phyloP scores from a whole-genome alignment of 169 alveolate genomes.

The Plasmodium cynomolgi region DNA sequence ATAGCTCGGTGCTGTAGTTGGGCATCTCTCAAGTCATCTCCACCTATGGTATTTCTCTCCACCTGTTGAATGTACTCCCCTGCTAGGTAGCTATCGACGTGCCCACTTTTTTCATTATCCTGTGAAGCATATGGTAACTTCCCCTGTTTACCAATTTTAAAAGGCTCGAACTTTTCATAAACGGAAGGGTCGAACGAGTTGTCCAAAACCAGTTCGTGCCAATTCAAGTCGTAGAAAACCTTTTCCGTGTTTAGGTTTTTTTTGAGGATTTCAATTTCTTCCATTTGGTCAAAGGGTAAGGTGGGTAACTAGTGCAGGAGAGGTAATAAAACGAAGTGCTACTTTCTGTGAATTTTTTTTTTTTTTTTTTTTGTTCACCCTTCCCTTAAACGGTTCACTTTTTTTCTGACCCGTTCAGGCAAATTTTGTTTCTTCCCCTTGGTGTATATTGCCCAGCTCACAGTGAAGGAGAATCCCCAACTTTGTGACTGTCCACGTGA shows the following conservation, averaged over 20 bases:
- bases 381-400: neutral
- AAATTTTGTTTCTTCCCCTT: neutral
- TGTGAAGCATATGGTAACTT: neutral
- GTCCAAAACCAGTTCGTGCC: conserved; percentile 39
- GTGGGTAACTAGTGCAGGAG: neutral
- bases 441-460: neutral
- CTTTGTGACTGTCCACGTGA: neutral
- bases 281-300: neutral
- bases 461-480: neutral
- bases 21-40: neutral
- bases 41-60: neutral
- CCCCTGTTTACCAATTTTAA: conserved; percentile 2
- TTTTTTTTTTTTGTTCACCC: neutral
- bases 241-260: conserved; percentile 40
- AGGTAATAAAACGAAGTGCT: neutral
- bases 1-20: neutral
- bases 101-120: neutral
- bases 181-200: conserved; percentile 15
- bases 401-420: neutral
- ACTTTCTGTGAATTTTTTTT: neutral
- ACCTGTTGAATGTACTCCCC: neutral
- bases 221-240: conserved; percentile 39
- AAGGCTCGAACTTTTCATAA: neutral
- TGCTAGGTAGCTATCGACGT: neutral
- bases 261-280: conserved; percentile 31